phyloP scores from a whole-genome alignment of 2,329 filamentous ascomycete species.

The Eurotiales sp. region DNA sequence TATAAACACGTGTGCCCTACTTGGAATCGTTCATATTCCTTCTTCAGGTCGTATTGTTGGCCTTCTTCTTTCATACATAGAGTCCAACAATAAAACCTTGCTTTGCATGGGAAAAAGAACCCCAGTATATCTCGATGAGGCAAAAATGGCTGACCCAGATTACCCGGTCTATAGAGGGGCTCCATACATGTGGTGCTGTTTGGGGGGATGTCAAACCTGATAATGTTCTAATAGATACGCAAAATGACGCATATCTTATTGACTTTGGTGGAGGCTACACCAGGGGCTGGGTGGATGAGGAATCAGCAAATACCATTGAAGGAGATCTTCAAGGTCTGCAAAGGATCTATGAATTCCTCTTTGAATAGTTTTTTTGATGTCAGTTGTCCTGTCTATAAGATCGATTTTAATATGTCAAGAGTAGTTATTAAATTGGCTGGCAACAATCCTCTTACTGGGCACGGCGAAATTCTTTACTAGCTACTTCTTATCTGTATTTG shows the following conservation, averaged over 20 bases:
- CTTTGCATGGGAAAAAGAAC: not conserved
- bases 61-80: not conserved
- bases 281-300: constrained; percentile 7
- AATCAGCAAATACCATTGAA: constrained; percentile 3
- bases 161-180: not conserved
- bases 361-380: not conserved
- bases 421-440: no score
- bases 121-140: not conserved
- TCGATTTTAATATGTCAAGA: no score
- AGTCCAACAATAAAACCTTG: not conserved
- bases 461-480: no score
- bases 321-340: constrained; percentile 2
- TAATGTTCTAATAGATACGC: constrained; percentile 3
- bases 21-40: not conserved
- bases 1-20: not conserved
- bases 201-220: constrained; percentile 7
- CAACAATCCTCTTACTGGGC: no score
- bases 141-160: constrained; percentile 5
- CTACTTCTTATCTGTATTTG: no score
- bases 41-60: not conserved
- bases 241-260: constrained; percentile 3
- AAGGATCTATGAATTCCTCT: constrained; percentile 1
- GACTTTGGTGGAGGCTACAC: constrained; percentile 6
- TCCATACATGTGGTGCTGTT: not conserved
- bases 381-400: no score